Conservation (phyloP, 2,329 filamentous ascomycete genomes). For the Sclerotinia borealis region DNA sequence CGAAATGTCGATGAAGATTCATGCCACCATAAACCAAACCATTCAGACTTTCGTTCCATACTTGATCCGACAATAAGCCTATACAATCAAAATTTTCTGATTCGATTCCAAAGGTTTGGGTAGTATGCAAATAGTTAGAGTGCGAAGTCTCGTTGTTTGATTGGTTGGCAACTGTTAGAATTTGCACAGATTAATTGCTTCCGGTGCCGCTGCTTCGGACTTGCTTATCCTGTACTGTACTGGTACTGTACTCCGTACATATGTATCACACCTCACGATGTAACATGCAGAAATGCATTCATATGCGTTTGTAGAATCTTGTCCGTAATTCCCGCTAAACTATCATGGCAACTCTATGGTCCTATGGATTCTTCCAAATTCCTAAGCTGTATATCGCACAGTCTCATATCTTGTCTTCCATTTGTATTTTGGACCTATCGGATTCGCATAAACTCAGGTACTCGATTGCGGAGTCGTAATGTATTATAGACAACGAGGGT, state of each 20-base stretch:
- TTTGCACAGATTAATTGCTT: background rate
- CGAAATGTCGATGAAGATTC: background rate
- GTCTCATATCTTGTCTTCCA: background rate
- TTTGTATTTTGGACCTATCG: background rate
- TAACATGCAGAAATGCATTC: background rate
- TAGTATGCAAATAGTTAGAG: background rate
- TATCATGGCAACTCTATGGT: background rate
- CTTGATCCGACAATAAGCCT: background rate
- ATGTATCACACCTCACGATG: background rate
- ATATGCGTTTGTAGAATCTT: background rate
- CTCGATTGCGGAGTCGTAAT: background rate
- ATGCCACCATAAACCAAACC: background rate
- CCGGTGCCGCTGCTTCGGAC: background rate
- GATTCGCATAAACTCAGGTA: no score
- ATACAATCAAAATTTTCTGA: background rate
- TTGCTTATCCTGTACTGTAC: no score
- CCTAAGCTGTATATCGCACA: background rate
- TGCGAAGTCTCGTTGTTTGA: background rate
- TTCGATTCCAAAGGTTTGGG: background rate
- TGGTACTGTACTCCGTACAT: background rate
- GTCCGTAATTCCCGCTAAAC: background rate
- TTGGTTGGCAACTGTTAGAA: background rate
- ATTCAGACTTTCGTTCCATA: background rate
- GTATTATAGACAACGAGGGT: background rate
- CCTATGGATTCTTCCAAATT: background rate